Base-by-base conservation (phyloP, 768 basidiomycete genomes). In the Suillus variegatus region DNA sequence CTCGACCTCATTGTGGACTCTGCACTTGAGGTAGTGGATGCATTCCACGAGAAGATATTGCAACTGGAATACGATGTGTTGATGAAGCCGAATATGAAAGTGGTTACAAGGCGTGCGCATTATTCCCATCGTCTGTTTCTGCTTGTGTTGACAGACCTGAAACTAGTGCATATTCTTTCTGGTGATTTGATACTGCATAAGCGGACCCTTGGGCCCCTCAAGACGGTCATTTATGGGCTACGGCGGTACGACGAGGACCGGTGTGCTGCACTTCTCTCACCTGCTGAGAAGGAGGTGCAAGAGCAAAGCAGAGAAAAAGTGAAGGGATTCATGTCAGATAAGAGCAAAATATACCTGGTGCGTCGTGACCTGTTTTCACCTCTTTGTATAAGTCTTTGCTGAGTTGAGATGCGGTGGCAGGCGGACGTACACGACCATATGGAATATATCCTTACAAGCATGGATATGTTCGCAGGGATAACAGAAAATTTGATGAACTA, bases 381-480 rank as follows among this genome's bases (percentile, higher is more conserved):
- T 8, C 25, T 20, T 10, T 49, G 16, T 22, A 55, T 62, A 66
- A n/a, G 20, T 54, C 20, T 16, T 25, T 25, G 36, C 67, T 41
- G 65, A 43, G 44, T 22, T 52, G 9, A 63, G n/a, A 58, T 38
- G 8, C 3, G 8, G 14, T 14, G 18, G 8, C 63, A 89, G 87
- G 89, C 89, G 12, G 91, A 92, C 71, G 88, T 91, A 2, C 82
- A 85, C 65, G 92, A 93, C 70, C 91, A 93, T 68, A 87, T 89
- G 80, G 91, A 92, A 63, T 88, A 88, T 65, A 86, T 89, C 41
- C 72, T 93, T 32, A 80, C 82, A 1, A 89, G 86, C 69, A 72
- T 93, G 58, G 91, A 93, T 66, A 90, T 90, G 85, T 92, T 91
- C 68, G 81, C 87, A 2, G 84, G 82, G 36, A 87, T 92, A 66